Percentiles rank a stretch among this genome's conserved stretches.
These are phyloP conservation scores for Baorangia bicolor DNA, from an alignment of 768 basidiomycete species.

Conservation along the genomic window DNA sequence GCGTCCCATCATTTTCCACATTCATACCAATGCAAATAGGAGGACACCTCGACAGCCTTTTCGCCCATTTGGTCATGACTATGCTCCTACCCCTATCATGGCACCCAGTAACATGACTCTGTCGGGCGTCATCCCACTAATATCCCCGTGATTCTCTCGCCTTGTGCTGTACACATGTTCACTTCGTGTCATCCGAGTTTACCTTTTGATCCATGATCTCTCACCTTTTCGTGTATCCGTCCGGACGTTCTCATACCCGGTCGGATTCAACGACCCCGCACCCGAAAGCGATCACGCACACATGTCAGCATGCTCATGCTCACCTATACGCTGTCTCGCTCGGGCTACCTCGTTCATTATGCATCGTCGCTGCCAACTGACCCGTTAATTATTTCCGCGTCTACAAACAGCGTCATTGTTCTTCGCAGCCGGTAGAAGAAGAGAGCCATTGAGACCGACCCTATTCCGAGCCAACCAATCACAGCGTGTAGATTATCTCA, in stretches of 20 bases:
- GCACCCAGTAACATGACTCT: too few species aligned
- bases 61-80: background rate
- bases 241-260: background rate
- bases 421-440: background rate
- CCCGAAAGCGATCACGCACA: background rate
- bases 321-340: background rate
- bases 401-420: background rate
- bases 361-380: background rate
- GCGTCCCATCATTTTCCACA: background rate
- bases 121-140: too few species aligned
- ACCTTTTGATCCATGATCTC: too few species aligned
- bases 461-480: background rate
- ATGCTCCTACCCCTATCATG: background rate
- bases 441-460: background rate
- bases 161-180: background rate
- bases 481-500: background rate
- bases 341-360: background rate
- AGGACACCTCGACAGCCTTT: background rate
- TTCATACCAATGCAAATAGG: conserved; percentile 1
- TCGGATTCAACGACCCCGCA: background rate
- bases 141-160: background rate
- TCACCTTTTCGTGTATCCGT: background rate
- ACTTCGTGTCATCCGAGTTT: background rate
- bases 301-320: background rate
- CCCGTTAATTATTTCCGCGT: background rate